phyloP scores from a whole-genome alignment of 805 yeast species.

The Vanderwaltozyma polyspora region DNA sequence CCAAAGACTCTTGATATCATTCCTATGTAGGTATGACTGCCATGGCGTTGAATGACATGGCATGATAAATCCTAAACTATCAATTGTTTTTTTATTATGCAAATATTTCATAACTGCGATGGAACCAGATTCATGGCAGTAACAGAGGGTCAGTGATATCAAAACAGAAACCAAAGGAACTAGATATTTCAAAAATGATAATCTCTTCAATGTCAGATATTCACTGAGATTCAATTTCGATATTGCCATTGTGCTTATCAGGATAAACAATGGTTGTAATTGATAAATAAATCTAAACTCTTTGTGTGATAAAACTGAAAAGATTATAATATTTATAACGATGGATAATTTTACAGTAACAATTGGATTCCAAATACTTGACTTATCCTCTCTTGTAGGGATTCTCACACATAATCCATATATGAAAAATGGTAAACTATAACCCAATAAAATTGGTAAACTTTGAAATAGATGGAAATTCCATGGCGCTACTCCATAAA shows the following conservation, averaged over 20 bases:
- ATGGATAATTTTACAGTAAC: slow-evolving; percentile 26
- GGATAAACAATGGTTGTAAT: slow-evolving; percentile 59
- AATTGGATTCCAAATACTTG: slow-evolving; percentile 4
- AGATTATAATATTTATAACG: slow-evolving; percentile 37
- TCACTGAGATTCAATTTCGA: neutral
- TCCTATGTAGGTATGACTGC: slow-evolving; percentile 70
- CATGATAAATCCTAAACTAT: slow-evolving; percentile 67
- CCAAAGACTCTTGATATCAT: slow-evolving; percentile 46
- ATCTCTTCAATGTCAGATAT: neutral
- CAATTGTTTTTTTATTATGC: slow-evolving; percentile 30
- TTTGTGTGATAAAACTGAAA: slow-evolving; percentile 68
- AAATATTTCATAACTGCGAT: slow-evolving; percentile 52
- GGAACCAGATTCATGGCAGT: slow-evolving; percentile 80
- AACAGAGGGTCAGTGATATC: slow-evolving; percentile 37
- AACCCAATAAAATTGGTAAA: slow-evolving; percentile 61
- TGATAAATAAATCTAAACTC: slow-evolving; percentile 88
- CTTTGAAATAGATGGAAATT: slow-evolving; percentile 79
- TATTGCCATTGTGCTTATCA: slow-evolving; percentile 36
- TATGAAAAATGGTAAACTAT: slow-evolving; percentile 51
- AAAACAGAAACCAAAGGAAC: slow-evolving; percentile 13
- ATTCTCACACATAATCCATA: slow-evolving; percentile 29
- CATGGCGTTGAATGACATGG: slow-evolving; percentile 98
- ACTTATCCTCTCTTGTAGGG: neutral
- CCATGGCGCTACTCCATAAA: slow-evolving; percentile 79
- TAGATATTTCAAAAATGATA: slow-evolving; percentile 7